Evolutionary conservation across 805 yeast species (phyloP).

Genomic region (Yamadazyma phyllophila): DNA sequence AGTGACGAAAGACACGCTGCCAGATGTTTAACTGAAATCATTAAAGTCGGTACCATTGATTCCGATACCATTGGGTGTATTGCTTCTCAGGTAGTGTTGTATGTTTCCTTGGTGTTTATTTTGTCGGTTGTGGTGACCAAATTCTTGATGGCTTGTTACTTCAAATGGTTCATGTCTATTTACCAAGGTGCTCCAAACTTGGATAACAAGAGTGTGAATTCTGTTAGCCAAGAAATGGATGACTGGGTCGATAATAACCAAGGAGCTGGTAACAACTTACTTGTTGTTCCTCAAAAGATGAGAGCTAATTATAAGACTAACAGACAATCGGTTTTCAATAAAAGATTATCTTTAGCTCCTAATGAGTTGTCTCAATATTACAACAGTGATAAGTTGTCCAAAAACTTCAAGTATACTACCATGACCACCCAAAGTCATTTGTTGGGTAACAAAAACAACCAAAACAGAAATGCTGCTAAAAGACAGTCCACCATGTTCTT

Average conservation of each 20-base stretch:
- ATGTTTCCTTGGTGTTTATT: conserved; percentile 79
- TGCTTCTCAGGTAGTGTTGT: conserved; percentile 81
- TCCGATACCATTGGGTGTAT: conserved; percentile 91
- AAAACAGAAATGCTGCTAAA: conserved; percentile 4
- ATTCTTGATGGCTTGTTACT: conserved; percentile 84
- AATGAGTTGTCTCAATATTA: conserved; percentile 36
- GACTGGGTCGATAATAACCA: conserved; percentile 61
- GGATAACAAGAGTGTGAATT: conserved; percentile 37
- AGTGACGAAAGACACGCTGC: conserved; percentile 70
- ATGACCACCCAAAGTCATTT: conserved; percentile 63
- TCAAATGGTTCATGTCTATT: conserved; percentile 73
- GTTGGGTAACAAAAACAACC: conserved; percentile 19
- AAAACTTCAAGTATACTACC: conserved; percentile 51
- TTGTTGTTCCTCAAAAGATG: conserved; percentile 48
- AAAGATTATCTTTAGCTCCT: conserved; percentile 39
- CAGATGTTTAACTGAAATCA: conserved; percentile 78
- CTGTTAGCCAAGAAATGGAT: conserved; percentile 54
- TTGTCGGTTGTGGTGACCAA: conserved; percentile 74
- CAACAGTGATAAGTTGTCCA: conserved; percentile 31
- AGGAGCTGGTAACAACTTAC: conserved; percentile 26
- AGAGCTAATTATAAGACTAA: conserved; percentile 49
- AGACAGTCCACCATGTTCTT: conserved; percentile 28
- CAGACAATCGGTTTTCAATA: conserved; percentile 41
- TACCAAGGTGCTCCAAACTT: conserved; percentile 75
- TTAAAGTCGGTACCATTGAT: conserved; percentile 87